Evolutionary conservation across 306 rosid species (phyloP).

Genomic region (Delonix regia): DNA sequence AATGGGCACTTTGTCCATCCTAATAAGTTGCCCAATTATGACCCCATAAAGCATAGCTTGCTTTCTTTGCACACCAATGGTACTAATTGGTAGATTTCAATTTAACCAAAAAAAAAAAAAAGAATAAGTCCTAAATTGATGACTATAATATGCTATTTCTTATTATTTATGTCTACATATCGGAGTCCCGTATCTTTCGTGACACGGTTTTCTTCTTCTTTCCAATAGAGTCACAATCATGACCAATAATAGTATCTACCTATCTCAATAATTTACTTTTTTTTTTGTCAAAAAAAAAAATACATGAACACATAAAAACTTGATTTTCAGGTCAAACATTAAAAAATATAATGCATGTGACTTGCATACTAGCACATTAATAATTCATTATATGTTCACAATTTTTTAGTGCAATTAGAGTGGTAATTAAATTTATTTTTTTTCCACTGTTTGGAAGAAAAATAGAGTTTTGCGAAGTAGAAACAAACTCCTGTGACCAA

Average conservation of each 20-base stretch:
- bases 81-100: not conserved
- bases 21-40: constrained; percentile 28
- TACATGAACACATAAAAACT: not conserved
- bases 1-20: constrained; percentile 1
- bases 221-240: not conserved
- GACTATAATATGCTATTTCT: not conserved
- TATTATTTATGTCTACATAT: no score
- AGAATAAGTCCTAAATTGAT: not conserved
- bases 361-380: not conserved
- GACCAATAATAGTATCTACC: not conserved
- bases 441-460: not conserved
- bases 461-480: not conserved
- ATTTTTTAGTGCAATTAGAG: not conserved
- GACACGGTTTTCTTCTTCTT: not conserved
- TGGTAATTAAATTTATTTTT: not conserved
- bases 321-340: not conserved
- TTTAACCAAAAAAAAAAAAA: no score
- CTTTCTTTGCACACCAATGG: constrained; percentile 25
- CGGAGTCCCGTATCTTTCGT: not conserved
- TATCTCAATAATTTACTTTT: no score
- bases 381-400: not conserved
- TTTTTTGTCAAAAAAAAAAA: no score
- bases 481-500: constrained; percentile 5
- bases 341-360: not conserved
- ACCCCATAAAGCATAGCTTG: not conserved